Base-by-base conservation (phyloP, 2,329 filamentous ascomycete genomes). In the Graphiopsis chlorocephala region DNA sequence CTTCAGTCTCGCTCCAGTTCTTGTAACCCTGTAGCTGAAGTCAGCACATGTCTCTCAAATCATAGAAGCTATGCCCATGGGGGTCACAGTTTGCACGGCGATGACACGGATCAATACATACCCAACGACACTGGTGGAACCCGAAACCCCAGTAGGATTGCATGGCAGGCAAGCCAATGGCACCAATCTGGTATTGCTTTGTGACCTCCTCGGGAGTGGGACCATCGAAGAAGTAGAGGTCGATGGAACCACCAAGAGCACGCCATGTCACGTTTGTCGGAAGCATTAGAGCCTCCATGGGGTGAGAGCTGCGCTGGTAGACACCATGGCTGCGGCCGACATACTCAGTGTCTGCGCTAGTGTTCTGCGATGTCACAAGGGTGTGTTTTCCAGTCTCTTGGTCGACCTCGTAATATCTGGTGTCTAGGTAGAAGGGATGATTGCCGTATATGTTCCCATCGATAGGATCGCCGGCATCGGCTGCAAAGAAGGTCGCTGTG, bases 361-460 rank as follows among this genome's bases (percentile, higher is more conserved):
- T 81, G 14, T 86, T 80, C 66, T 87, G 80, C 26, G 76, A 78
- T 56, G 83, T 83, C 15, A 85, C 79, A 26, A 88, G 85, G 1
- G 78, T 81, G 56, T 84, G 78, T 33, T 79, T 76, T 4, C 72
- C 72, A 4, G 80, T 79, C 1, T 78, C 74, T 1, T 75, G 66
- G 57, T 84, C 79, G 12, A 83, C 78, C 67, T 88, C 82, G 70
- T 88, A 92, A 77, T 93, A 94, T 64, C 90, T 84, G 1, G 90
- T 93, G 68, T 94, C 91, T 4, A 93, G 80, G 73, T 94, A 95
- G 72, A 93, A 87, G 0, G 91, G 89, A 70, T 95, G 91, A 47
- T 82, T 84, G 7, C 91, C 90, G 71, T 95, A 95, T 6, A 93
- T 80, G 70, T 93, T 93, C 14, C 71, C 67, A 66, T 87, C 87